Evolutionary conservation across 2,329 filamentous ascomycete species (phyloP).

Genomic region (Emydomyces testavorans): DNA sequence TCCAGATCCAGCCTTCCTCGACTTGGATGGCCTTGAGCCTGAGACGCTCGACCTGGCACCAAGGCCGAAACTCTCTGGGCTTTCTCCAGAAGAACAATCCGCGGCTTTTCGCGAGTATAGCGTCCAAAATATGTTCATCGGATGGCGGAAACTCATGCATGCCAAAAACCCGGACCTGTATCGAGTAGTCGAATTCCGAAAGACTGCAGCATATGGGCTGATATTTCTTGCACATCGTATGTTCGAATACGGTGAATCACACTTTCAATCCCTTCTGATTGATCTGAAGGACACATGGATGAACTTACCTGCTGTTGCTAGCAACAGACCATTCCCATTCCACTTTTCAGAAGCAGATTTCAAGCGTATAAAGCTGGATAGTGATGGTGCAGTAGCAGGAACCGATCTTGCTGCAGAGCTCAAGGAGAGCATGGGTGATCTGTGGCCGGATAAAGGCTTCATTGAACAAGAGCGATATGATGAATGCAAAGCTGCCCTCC

Average conservation of each 20-base stretch:
- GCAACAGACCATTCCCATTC: constrained; percentile 19
- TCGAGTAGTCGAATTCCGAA: constrained; percentile 12
- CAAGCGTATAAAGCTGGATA: constrained; percentile 21
- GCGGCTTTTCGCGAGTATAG: constrained; percentile 21
- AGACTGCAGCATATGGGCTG: constrained; percentile 19
- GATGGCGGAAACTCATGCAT: constrained; percentile 14
- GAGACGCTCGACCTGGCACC: constrained; percentile 7
- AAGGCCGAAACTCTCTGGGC: constrained; percentile 17
- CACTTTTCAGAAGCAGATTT: constrained; percentile 21
- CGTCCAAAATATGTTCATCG: constrained; percentile 10
- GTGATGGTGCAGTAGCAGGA: constrained; percentile 21
- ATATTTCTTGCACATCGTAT: constrained; percentile 24
- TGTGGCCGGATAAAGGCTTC: constrained; percentile 15
- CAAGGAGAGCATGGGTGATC: constrained; percentile 20
- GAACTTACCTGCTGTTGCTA: constrained; percentile 18
- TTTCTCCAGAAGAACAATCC: constrained; percentile 20
- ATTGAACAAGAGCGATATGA: constrained; percentile 13
- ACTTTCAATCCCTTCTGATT: constrained; percentile 24
- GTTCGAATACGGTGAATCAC: constrained; percentile 26
- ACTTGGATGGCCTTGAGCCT: constrained; percentile 21
- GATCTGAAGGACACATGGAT: constrained; percentile 22
- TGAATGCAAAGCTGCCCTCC: constrained; percentile 13
- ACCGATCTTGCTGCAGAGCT: constrained; percentile 20
- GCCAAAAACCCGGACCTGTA: constrained; percentile 13
- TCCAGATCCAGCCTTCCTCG: constrained; percentile 22